These are phyloP conservation scores for Metschnikowia lochheadii DNA, from an alignment of 805 yeast genomes.

Conservation along the genomic window DNA sequence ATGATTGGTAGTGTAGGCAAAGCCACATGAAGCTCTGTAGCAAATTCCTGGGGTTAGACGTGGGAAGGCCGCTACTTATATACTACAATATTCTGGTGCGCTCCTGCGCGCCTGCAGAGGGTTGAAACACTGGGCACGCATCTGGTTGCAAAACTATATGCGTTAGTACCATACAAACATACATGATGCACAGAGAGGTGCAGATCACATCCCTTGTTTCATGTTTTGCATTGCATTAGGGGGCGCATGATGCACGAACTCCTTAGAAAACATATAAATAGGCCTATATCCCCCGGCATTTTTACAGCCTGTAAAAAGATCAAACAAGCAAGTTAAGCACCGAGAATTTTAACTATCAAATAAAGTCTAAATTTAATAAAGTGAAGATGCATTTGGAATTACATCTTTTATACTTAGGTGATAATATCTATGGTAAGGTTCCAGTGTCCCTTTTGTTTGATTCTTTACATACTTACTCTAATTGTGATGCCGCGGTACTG, in stretches of 20 bases:
- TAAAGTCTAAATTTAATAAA: no score
- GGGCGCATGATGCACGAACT: background rate
- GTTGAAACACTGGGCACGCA: background rate
- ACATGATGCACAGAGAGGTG: background rate
- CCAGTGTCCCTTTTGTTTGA: background rate
- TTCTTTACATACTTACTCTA: background rate
- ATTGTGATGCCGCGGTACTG: constrained; percentile 2
- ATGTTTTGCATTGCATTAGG: background rate
- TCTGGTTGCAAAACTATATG: constrained; percentile 1
- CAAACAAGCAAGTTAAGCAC: background rate
- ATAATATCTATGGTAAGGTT: background rate
- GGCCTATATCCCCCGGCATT: background rate
- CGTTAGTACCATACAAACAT: background rate
- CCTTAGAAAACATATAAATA: background rate
- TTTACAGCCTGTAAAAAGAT: background rate
- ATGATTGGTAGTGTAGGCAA: background rate
- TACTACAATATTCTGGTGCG: background rate
- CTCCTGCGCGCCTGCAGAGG: background rate
- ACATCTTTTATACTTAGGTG: no score
- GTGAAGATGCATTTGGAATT: no score
- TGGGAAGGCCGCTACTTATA: background rate
- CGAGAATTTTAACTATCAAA: no score
- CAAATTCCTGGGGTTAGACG: background rate
- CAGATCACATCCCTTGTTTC: background rate
- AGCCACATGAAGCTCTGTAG: background rate